These are phyloP conservation scores for Ophiognomonia clavigignenti-juglandacearum DNA, from an alignment of 2,329 filamentous ascomycete species.

Conservation along the genomic window DNA sequence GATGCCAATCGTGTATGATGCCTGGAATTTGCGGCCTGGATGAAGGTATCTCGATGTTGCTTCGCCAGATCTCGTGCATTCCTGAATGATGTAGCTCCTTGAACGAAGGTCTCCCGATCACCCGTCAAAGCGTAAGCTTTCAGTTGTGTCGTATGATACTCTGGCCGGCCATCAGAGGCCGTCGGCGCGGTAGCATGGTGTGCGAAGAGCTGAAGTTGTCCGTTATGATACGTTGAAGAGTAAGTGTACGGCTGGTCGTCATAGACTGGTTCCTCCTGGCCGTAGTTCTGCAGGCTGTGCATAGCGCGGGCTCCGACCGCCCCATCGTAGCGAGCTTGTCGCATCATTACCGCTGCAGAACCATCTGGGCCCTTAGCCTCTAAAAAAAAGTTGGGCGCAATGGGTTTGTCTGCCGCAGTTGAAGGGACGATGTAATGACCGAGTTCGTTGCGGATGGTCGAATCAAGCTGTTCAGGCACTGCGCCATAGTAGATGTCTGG, in stretches of 20 bases:
- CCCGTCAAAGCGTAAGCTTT: constrained; percentile 23
- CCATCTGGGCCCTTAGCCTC: constrained; percentile 32
- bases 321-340: constrained; percentile 33
- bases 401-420: constrained; percentile 24
- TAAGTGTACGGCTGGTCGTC: constrained; percentile 35
- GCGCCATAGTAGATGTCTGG: background rate
- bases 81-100: constrained; percentile 32
- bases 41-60: constrained; percentile 6
- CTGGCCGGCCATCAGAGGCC: constrained; percentile 24
- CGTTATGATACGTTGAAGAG: constrained; percentile 31
- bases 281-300: constrained; percentile 18
- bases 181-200: constrained; percentile 29
- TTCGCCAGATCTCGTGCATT: constrained; percentile 22
- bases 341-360: constrained; percentile 22
- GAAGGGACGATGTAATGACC: constrained; percentile 27
- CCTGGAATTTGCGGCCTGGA: constrained; percentile 19
- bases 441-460: constrained; percentile 21
- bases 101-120: constrained; percentile 25
- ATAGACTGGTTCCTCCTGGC: constrained; percentile 25
- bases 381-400: constrained; percentile 37
- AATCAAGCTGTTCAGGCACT: background rate
- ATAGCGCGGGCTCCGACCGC: constrained; percentile 32
- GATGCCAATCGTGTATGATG: constrained; percentile 1
- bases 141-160: constrained; percentile 37
- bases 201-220: constrained; percentile 32